phyloP scores from a whole-genome alignment of 2,329 filamentous ascomycete genomes.

The Mycosphaerelloides madeirae region DNA sequence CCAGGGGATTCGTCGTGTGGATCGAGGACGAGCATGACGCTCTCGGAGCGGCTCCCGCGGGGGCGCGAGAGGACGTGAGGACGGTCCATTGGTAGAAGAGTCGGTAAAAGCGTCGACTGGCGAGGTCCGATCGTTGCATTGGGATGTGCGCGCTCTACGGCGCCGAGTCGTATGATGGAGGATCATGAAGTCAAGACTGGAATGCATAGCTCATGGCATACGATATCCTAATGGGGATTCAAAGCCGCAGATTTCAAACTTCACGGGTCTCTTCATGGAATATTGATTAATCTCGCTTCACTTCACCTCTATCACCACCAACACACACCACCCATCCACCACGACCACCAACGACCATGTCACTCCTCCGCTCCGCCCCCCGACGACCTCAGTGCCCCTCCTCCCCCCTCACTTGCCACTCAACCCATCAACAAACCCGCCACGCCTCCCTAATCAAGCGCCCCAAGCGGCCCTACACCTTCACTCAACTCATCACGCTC shows the following conservation, averaged over 20 bases:
- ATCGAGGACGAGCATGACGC: background rate
- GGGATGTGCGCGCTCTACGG: background rate
- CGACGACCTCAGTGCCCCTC: conserved; percentile 15
- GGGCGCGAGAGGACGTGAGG: conserved; percentile 13
- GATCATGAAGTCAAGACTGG: too few species aligned
- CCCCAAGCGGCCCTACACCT: conserved; percentile 88
- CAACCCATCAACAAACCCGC: conserved; percentile 54
- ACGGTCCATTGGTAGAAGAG: conserved; percentile 43
- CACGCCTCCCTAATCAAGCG: conserved; percentile 81
- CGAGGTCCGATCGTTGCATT: conserved; percentile 10
- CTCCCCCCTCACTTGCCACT: conserved; percentile 11
- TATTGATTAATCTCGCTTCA: too few species aligned
- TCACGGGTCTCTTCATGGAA: background rate
- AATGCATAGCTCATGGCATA: too few species aligned
- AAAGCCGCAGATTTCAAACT: background rate
- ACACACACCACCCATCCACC: background rate
- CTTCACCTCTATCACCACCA: background rate
- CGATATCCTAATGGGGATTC: too few species aligned
- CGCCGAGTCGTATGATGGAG: too few species aligned
- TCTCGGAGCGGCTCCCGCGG: background rate
- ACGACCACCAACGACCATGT: conserved; percentile 13
- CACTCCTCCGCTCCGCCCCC: conserved; percentile 12
- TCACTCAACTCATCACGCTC: conserved; percentile 93
- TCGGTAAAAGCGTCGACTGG: conserved; percentile 39
- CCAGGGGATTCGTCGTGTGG: background rate